These are phyloP conservation scores for Trametes gibbosa DNA, from an alignment of 768 basidiomycete genomes.

Conservation along the genomic window DNA sequence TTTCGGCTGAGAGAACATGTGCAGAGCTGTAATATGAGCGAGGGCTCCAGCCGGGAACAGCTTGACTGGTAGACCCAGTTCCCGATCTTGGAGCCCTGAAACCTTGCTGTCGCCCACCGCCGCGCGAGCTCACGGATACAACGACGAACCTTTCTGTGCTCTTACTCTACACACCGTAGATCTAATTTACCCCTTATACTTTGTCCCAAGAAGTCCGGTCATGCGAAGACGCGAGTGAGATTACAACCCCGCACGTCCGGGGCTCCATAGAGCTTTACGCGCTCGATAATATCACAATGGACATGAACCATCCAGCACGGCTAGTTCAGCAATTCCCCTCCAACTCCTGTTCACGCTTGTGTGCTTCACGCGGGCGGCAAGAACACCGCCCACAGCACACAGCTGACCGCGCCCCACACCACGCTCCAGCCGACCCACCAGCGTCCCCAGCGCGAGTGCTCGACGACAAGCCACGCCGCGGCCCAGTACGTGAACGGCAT, in stretches of 20 bases:
- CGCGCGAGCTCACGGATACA: too few species aligned
- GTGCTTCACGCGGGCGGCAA: not conserved
- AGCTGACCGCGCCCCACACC: not conserved
- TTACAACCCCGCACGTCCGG: too few species aligned
- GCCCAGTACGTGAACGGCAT: conserved; percentile 88
- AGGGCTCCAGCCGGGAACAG: conserved; percentile 12
- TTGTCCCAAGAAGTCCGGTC: too few species aligned
- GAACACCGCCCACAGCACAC: conserved; percentile 61
- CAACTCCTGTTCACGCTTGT: too few species aligned
- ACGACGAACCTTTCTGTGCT: not conserved
- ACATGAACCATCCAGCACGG: too few species aligned
- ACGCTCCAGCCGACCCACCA: not conserved
- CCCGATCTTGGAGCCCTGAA: conserved; percentile 9
- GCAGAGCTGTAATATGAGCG: conserved; percentile 5
- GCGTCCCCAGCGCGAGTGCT: conserved; percentile 36
- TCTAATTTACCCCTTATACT: too few species aligned
- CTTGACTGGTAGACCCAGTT: not conserved
- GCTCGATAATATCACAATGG: too few species aligned
- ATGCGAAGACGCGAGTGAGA: too few species aligned
- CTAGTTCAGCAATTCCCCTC: too few species aligned
- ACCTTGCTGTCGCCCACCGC: too few species aligned
- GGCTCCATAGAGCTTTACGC: too few species aligned
- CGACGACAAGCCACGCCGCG: conserved; percentile 61
- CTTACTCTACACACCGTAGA: not conserved
- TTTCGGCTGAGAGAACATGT: not conserved